phyloP scores from a whole-genome alignment of 2,329 filamentous ascomycete species.

The Nothophaeocryptopus gaeumannii region DNA sequence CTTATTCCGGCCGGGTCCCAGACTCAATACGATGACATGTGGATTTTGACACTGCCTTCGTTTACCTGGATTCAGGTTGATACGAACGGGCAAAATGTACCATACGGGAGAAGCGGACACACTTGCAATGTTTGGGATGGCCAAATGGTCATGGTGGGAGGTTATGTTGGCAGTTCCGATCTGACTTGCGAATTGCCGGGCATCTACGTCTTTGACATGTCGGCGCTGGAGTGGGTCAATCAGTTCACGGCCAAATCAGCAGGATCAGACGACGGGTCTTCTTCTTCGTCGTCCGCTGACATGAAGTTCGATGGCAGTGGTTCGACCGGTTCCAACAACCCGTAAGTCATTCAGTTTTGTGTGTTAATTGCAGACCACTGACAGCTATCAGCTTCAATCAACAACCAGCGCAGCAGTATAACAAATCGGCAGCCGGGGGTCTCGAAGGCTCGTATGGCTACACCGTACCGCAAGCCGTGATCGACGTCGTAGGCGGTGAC shows the following conservation, averaged over 20 bases:
- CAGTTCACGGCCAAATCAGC: slow-evolving; percentile 65
- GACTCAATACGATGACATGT: slow-evolving; percentile 68
- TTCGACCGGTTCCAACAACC: slow-evolving; percentile 18
- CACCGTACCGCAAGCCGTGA: slow-evolving; percentile 63
- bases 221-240: slow-evolving; percentile 64
- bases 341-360: slow-evolving; percentile 3
- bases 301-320: slow-evolving; percentile 9
- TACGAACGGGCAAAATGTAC: slow-evolving; percentile 42
- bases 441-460: slow-evolving; percentile 65
- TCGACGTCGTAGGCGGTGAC: slow-evolving; percentile 65
- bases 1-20: slow-evolving; percentile 60
- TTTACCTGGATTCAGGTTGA: slow-evolving; percentile 76
- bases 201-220: slow-evolving; percentile 75
- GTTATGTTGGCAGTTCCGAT: slow-evolving; percentile 57
- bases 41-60: slow-evolving; percentile 74
- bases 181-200: slow-evolving; percentile 65
- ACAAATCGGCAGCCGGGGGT: slow-evolving; percentile 50
- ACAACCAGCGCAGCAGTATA: slow-evolving; percentile 49
- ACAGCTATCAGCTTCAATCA: slow-evolving; percentile 47
- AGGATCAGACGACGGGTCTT: slow-evolving; percentile 33
- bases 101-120: slow-evolving; percentile 67
- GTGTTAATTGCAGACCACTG: not conserved
- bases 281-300: slow-evolving; percentile 3
- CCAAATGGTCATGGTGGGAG: slow-evolving; percentile 77
- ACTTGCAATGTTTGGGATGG: slow-evolving; percentile 75